phyloP scores from a whole-genome alignment of 352 stramenopile genomes.

The Pilasporangium apinafurcum region DNA sequence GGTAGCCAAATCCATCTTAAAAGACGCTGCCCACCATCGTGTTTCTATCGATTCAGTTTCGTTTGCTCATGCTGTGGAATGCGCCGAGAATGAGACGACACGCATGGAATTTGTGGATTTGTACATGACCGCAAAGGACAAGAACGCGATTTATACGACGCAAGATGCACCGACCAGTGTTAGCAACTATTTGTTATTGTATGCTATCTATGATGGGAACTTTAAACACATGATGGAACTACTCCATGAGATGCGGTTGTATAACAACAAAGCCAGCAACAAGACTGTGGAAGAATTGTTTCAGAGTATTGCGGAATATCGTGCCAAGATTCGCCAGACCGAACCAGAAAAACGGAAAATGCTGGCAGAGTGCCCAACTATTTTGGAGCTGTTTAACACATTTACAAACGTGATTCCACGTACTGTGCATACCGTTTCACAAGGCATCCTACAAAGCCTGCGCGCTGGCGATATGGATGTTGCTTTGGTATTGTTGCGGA shows the following conservation, averaged over 20 bases:
- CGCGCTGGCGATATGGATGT: conserved; percentile 33
- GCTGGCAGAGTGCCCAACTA: conserved; percentile 37
- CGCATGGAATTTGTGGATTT: conserved; percentile 48
- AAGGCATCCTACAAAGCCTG: conserved; percentile 42
- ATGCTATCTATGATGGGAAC: conserved; percentile 60
- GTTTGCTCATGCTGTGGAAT: conserved; percentile 58
- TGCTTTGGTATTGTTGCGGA: conserved; percentile 39
- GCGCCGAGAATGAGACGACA: conserved; percentile 26
- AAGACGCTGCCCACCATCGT: conserved; percentile 25
- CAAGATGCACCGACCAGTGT: conserved; percentile 42
- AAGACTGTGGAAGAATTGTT: conserved; percentile 39
- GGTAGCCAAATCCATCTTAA: conserved; percentile 32
- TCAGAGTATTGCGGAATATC: conserved; percentile 45
- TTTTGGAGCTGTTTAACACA: conserved; percentile 42
- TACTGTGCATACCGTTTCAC: conserved; percentile 38
- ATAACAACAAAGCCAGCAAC: conserved; percentile 43
- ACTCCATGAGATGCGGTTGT: conserved; percentile 68
- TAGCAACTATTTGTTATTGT: conserved; percentile 54
- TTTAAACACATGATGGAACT: conserved; percentile 73
- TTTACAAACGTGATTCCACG: conserved; percentile 52
- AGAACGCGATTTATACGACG: conserved; percentile 43
- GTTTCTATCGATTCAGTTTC: conserved; percentile 50
- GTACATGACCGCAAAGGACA: conserved; percentile 49
- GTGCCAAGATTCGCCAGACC: conserved; percentile 11
- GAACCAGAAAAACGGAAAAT: conserved; percentile 10